Base-by-base conservation (phyloP, 129 eudicot genomes). In the Deinandra increscens region DNA sequence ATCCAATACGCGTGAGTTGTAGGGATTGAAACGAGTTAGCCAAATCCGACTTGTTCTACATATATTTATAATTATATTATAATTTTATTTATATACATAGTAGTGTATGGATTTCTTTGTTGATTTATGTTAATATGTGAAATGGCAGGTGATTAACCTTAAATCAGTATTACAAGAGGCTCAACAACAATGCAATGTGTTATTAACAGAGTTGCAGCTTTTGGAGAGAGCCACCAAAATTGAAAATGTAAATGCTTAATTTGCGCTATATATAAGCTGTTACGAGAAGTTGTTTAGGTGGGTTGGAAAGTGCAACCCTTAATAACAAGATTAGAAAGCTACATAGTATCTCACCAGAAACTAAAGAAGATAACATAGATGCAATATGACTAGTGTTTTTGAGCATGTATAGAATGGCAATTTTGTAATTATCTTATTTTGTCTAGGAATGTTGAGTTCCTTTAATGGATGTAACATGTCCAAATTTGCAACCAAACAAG, bases 61-160 rank as follows among this genome's bases (percentile, higher is more conserved):
- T n/a, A n/a, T n/a, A n/a, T n/a, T n/a, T n/a, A n/a, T n/a, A n/a
- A n/a, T n/a, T n/a, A n/a, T n/a, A 26, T 26, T 26, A 26, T 26
- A 26, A n/a, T n/a, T n/a, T n/a, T 26, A 26, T 26, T 26, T 26
- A 26, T 26, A 3, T 26, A 26, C 31, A 26, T 26, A 26, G 31
- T n/a, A n/a, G n/a, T n/a, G n/a, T n/a, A n/a, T n/a, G n/a, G n/a
- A n/a, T n/a, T n/a, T n/a, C n/a, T n/a, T n/a, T 65, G 36, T 64
- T 45, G 61, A 68, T 64, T 37, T 22, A 54, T 39, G 53, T 33
- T 62, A 11, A 12, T 37, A 73, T 48, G 36, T 75, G 48, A 17
- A 61, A 55, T 66, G 37, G 69, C 80, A 89, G 96, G 81, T 78
- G 50, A 53, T 33, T 36, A 60, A 56, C 33, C 88, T 89, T 18